Percentiles rank a stretch among this genome's conserved stretches.
Evolutionary conservation across 2,329 filamentous ascomycete genomes (phyloP).

Genomic region (Calonectria crousiana): DNA sequence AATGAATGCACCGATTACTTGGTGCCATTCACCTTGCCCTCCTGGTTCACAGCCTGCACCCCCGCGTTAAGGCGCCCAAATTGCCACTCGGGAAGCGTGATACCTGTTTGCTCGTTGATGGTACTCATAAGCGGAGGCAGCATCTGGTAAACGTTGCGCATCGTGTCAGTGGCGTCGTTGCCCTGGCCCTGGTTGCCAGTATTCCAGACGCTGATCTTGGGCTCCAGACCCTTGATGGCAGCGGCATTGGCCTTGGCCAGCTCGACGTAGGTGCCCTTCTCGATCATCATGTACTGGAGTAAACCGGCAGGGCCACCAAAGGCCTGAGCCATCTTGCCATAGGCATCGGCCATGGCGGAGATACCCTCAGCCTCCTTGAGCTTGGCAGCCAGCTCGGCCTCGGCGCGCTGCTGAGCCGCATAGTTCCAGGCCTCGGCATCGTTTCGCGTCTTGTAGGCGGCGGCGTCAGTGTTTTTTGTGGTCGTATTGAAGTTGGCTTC

Average conservation of each 20-base stretch:
- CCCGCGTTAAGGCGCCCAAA: conserved; percentile 62
- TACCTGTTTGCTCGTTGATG: conserved; percentile 90
- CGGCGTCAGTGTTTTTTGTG: conserved; percentile 78
- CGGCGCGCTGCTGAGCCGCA: conserved; percentile 62
- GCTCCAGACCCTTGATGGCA: conserved; percentile 81
- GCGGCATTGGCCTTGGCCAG: conserved; percentile 83
- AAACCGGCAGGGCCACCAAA: conserved; percentile 84
- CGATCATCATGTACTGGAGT: conserved; percentile 89
- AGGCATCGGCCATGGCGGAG: conserved; percentile 83
- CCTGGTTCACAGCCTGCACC: conserved; percentile 47
- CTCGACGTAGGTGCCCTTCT: conserved; percentile 82
- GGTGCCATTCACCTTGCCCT: conserved; percentile 41
- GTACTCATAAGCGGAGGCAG: conserved; percentile 86
- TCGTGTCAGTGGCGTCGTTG: conserved; percentile 66
- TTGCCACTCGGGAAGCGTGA: conserved; percentile 83
- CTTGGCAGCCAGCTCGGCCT: conserved; percentile 69
- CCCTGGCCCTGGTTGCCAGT: conserved; percentile 69
- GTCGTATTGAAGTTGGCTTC: conserved; percentile 70
- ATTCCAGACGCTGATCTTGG: conserved; percentile 94
- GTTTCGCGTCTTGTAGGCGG: conserved; percentile 61
- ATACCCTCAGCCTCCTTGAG: conserved; percentile 84
- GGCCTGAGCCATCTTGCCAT: conserved; percentile 76
- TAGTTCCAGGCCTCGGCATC: conserved; percentile 57
- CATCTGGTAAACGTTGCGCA: conserved; percentile 87
- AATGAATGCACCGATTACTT: conserved; percentile 16